phyloP scores from a whole-genome alignment of 1,284 basidiomycete genomes.

The Pisolithus thermaeus region DNA sequence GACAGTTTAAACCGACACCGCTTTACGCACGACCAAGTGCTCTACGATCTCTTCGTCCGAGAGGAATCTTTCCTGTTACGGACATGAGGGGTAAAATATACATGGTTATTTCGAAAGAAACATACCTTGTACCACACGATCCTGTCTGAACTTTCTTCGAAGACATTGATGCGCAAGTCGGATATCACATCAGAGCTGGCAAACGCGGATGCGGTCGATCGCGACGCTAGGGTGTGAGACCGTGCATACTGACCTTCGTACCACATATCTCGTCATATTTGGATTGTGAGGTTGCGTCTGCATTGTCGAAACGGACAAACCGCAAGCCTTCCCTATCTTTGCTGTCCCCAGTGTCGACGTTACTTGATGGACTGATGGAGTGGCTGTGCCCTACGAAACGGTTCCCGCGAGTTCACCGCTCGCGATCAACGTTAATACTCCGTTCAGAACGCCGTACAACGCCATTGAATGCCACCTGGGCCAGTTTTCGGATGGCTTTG shows the following conservation, averaged over 20 bases:
- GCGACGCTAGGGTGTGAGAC: not conserved
- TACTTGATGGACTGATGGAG: not conserved
- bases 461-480: slow-evolving; percentile 52
- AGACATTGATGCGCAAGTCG: slow-evolving; percentile 62
- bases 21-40: slow-evolving; percentile 54
- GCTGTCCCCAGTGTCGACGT: too few species aligned
- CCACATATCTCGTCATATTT: slow-evolving; percentile 27
- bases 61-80: slow-evolving; percentile 61
- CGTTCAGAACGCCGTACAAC: not conserved
- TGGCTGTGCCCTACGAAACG: too few species aligned
- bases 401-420: not conserved
- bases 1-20: not conserved
- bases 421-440: too few species aligned
- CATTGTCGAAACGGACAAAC: slow-evolving; percentile 11
- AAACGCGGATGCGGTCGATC: not conserved
- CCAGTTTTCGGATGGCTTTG: slow-evolving; percentile 67
- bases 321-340: too few species aligned
- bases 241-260: slow-evolving; percentile 26
- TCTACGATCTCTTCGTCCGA: slow-evolving; percentile 70
- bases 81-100: slow-evolving; percentile 5
- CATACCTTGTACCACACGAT: slow-evolving; percentile 73
- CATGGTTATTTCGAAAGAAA: slow-evolving; percentile 1
- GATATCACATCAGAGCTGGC: slow-evolving; percentile 68
- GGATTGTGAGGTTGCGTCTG: slow-evolving; percentile 18
- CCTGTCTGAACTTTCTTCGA: slow-evolving; percentile 48